A percentile compares a stretch with the other conserved stretches of the same genome.
Conservation (phyloP, 2,329 filamentous ascomycete species). For the Hypoxylon sp. region DNA sequence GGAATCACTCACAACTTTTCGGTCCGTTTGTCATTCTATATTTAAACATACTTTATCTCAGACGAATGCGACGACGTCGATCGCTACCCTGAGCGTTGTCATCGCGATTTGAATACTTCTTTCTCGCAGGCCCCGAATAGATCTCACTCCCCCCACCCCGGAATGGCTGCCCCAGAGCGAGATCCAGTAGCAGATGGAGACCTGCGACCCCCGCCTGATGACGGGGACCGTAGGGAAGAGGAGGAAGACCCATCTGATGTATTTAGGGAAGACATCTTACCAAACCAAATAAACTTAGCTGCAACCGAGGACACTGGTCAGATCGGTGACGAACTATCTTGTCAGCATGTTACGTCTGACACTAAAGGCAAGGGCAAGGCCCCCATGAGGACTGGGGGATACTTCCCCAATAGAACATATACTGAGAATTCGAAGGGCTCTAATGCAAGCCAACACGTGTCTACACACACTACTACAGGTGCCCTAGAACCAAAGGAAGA, state of each 20-base stretch:
- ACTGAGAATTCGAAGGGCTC: not conserved
- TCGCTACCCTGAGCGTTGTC: constrained; percentile 6
- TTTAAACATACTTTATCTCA: constrained; percentile 20
- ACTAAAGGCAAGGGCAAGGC: constrained; percentile 23
- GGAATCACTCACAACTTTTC: constrained; percentile 11
- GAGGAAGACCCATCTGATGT: too few relatives aligned
- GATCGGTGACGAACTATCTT: not conserved
- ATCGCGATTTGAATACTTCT: constrained; percentile 6
- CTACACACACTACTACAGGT: too few relatives aligned
- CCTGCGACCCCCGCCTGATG: not conserved
- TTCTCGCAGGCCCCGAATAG: constrained; percentile 1
- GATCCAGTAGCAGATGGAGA: constrained; percentile 16
- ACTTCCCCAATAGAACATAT: not conserved
- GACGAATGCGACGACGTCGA: constrained; percentile 28
- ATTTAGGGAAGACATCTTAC: too few relatives aligned
- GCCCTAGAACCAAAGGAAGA: too few relatives aligned
- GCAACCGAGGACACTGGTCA: constrained; percentile 4
- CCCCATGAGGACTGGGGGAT: constrained; percentile 5
- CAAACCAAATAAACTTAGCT: constrained; percentile 2
- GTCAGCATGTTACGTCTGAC: not conserved
- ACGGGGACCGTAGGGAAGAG: constrained; percentile 1
- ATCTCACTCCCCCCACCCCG: constrained; percentile 13
- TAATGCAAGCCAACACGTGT: constrained; percentile 1
- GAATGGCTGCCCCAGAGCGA: constrained; percentile 22
- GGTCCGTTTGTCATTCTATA: constrained; percentile 29